Evolutionary conservation across 1,284 basidiomycete genomes (phyloP), one percentile per base, ranked within the genome.

Genomic region (Xerocomus amazonicus): DNA sequence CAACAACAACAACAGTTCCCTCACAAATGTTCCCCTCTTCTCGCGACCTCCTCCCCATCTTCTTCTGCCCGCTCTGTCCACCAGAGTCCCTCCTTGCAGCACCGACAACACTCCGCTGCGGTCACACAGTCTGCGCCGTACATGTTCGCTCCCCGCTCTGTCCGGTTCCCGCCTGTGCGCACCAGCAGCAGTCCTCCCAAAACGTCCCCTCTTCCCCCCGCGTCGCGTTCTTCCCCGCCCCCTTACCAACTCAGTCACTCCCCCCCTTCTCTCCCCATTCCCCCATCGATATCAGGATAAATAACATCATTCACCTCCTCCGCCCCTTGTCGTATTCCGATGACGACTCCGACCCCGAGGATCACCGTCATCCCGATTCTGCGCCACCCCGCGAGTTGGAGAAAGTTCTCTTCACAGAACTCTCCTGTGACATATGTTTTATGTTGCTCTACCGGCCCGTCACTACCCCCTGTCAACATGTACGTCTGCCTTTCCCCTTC

Each of bases 391-490:
- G 59, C 3, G 66, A 68, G 38, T 81, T 91, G 56, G 76, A 83
- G 60, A 90, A 89, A 63, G 84, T 89, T 40, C 75, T 97, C 6
- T 65, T 81, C 27, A 65, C 78, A 9, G 87, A 93, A 59, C 74
- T 96, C 45, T 87, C 84, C 28, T 97, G 94, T 67, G 90, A 95
- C 67, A 92, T 97, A 31, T 97, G 95, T 70, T 89, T 91, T 61
- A 78, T 81, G 65, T 71, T 96, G 34, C 75, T 95, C 51, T 84
- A 86, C 71, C 81, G 92, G 55, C 94, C 94, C 2, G 76, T 95
- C 50, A 97, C 95, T 8, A 92, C 93, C 2, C 90, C 90, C 4
- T 97, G 95, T 67, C 93, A 96, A 66, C 94, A 97, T 71, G 90
- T 90, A 64, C 66, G 88, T 75, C 42, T 49, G 44, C 38, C 39